Conservation (phyloP, 495 filamentous ascomycete genomes). For the Penicillium soppii region DNA sequence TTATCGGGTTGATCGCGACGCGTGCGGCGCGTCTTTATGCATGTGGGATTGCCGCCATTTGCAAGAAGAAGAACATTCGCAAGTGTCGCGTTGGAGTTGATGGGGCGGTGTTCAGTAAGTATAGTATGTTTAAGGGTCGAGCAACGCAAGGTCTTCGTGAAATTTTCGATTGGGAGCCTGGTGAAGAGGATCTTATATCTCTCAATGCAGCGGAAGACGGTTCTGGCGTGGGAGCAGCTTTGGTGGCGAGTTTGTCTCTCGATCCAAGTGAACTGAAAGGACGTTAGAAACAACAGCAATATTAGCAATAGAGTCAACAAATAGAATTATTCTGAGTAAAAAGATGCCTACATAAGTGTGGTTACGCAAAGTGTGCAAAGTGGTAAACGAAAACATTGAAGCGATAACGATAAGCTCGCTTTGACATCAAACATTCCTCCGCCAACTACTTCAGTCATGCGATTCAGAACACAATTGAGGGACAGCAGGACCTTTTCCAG, state of each 20-base stretch:
- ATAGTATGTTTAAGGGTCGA: slow-evolving; percentile 83
- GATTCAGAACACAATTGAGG: slow-evolving; percentile 75
- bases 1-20: slow-evolving; percentile 83
- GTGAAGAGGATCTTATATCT: slow-evolving; percentile 20
- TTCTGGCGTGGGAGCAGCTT: slow-evolving; percentile 32
- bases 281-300: not conserved
- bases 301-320: too few relatives aligned
- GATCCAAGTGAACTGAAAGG: slow-evolving; percentile 2
- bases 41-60: slow-evolving; percentile 88
- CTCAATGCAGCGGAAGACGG: slow-evolving; percentile 32
- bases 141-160: slow-evolving; percentile 72
- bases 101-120: slow-evolving; percentile 91
- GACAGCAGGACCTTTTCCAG: slow-evolving; percentile 85
- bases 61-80: slow-evolving; percentile 77
- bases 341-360: too few relatives aligned
- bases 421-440: slow-evolving; percentile 3
- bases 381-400: too few relatives aligned
- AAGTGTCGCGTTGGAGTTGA: slow-evolving; percentile 90
- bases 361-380: too few relatives aligned
- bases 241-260: slow-evolving; percentile 27
- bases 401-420: slow-evolving; percentile 27
- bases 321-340: too few relatives aligned
- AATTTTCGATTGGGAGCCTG: slow-evolving; percentile 30
- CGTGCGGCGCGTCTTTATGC: slow-evolving; percentile 86
- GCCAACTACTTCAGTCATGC: slow-evolving; percentile 52